A percentile compares a stretch with the other conserved stretches of the same genome.
Conservation (phyloP, 306 rosid genomes). For the Benincasa hispida region DNA sequence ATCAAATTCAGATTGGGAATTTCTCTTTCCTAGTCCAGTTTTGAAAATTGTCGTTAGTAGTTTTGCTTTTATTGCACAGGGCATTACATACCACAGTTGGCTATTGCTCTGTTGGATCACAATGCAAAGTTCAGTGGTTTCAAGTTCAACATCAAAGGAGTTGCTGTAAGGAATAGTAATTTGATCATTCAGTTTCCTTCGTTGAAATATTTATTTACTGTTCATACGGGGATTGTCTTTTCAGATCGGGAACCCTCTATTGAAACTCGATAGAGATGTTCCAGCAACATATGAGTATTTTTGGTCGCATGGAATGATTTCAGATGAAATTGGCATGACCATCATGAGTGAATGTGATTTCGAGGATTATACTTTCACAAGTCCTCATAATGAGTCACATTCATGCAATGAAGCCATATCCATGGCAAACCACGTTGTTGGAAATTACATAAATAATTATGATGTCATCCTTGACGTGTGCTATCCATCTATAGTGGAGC, state of each 20-base stretch:
- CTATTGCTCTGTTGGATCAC: constrained; percentile 55
- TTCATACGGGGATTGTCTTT: background rate
- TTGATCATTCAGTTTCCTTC: background rate
- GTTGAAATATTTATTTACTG: background rate
- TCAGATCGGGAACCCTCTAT: constrained; percentile 88
- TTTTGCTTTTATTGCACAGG: constrained; percentile 25
- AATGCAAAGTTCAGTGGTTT: constrained; percentile 48
- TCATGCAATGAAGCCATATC: constrained; percentile 42
- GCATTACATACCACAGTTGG: constrained; percentile 86
- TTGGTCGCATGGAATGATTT: constrained; percentile 96
- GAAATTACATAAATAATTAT: constrained; percentile 47
- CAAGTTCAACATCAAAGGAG: constrained; percentile 86
- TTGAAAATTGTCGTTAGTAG: background rate
- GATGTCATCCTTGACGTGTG: constrained; percentile 86
- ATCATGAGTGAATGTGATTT: constrained; percentile 59
- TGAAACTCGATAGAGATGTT: constrained; percentile 53
- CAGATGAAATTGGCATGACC: constrained; percentile 66
- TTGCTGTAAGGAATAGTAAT: constrained; percentile 48
- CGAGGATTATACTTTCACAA: constrained; percentile 31
- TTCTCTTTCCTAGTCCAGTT: background rate
- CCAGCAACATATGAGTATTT: constrained; percentile 67
- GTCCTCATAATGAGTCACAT: constrained; percentile 41
- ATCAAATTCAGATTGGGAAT: background rate
- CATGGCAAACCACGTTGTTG: constrained; percentile 40
- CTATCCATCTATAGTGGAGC: constrained; percentile 72